Percentiles rank a stretch among this genome's conserved stretches.
Evolutionary conservation across 805 yeast genomes (phyloP).

Genomic region (Candida morakotiae): DNA sequence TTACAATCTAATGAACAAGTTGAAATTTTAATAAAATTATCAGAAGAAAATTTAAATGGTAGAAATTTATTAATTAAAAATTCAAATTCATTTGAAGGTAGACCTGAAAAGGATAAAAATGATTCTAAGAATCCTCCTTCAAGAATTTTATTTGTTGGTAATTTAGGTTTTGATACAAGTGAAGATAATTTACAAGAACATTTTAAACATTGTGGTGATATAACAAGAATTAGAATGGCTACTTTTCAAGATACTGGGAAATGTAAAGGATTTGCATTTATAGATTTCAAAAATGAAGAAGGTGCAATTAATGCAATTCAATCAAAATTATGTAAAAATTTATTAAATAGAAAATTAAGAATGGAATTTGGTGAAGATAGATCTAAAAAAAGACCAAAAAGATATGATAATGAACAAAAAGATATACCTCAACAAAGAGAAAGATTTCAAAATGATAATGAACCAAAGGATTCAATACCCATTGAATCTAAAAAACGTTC

Average conservation of each 20-base stretch:
- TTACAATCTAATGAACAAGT: constrained; percentile 60
- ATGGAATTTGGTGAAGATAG: constrained; percentile 96
- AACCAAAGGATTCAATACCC: constrained; percentile 8
- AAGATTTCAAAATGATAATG: neutral
- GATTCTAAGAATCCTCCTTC: constrained; percentile 77
- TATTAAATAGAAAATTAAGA: constrained; percentile 73
- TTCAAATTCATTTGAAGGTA: constrained; percentile 77
- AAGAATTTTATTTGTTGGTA: constrained; percentile 86
- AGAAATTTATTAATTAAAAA: constrained; percentile 83
- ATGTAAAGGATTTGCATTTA: constrained; percentile 93
- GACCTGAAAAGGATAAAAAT: constrained; percentile 57
- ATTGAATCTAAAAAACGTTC: constrained; percentile 7
- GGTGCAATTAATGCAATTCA: constrained; percentile 82
- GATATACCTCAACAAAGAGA: constrained; percentile 12
- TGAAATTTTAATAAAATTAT: constrained; percentile 56
- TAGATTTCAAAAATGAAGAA: constrained; percentile 76
- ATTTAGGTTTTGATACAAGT: constrained; percentile 87
- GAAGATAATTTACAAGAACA: constrained; percentile 73
- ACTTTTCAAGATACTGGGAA: constrained; percentile 96
- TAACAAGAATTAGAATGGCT: constrained; percentile 84
- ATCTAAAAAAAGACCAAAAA: constrained; percentile 65
- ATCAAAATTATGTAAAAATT: constrained; percentile 60
- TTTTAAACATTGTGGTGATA: constrained; percentile 89
- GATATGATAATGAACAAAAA: constrained; percentile 11
- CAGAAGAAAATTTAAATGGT: constrained; percentile 75